These are phyloP conservation scores for Ligustrum vulgare DNA, from an alignment of 257 asterid species.

Conservation along the genomic window DNA sequence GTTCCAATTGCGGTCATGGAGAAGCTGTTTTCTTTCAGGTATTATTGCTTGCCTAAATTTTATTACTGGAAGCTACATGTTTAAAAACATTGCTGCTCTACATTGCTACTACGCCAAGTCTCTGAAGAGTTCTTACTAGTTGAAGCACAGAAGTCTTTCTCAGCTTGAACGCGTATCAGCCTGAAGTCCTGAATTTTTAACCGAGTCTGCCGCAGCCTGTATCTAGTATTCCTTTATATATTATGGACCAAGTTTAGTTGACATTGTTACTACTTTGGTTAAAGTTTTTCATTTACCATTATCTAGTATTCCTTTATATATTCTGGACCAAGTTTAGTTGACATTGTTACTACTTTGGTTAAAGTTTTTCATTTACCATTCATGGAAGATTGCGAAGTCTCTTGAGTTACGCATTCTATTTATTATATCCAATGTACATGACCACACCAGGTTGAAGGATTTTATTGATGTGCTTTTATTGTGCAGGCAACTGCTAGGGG, in stretches of 20 bases:
- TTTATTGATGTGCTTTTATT: neutral
- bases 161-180: no score
- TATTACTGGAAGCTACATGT: neutral
- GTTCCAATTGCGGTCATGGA: constrained; percentile 84
- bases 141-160: no score
- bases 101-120: neutral
- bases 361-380: neutral
- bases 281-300: neutral
- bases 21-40: constrained; percentile 99
- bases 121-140: no score
- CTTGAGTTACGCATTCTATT: neutral
- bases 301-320: no score
- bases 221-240: no score
- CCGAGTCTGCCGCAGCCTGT: no score
- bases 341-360: no score
- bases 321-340: neutral
- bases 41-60: constrained; percentile 1
- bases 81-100: neutral
- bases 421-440: neutral
- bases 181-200: no score
- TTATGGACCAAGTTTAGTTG: neutral
- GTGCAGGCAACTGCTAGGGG: constrained; percentile 90
- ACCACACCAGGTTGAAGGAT: neutral
- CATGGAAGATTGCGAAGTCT: neutral
- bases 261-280: no score